These are phyloP conservation scores for Candida montana DNA, from an alignment of 805 yeast species.

Conservation along the genomic window DNA sequence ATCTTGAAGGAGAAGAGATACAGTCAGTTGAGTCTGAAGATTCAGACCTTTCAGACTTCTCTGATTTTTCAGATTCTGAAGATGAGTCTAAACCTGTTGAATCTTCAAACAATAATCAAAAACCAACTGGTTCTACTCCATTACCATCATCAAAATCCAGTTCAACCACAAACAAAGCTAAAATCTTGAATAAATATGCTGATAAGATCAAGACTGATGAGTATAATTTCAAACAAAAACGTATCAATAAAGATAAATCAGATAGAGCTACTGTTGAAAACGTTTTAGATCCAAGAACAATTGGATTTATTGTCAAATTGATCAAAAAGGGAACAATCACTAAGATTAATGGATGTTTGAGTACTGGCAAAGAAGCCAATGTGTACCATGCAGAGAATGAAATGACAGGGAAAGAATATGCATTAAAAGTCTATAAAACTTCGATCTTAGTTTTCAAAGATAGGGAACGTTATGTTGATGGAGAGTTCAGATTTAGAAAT, in stretches of 20 bases:
- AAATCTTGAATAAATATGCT: constrained; percentile 56
- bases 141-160: constrained; percentile 1
- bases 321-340: constrained; percentile 80
- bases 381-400: constrained; percentile 74
- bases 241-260: constrained; percentile 72
- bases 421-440: constrained; percentile 93
- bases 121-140: background rate
- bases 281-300: constrained; percentile 91
- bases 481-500: constrained; percentile 89
- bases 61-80: constrained; percentile 10
- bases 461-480: constrained; percentile 91
- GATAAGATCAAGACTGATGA: constrained; percentile 62
- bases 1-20: background rate
- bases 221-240: constrained; percentile 47
- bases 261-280: constrained; percentile 96
- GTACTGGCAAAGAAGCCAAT: constrained; percentile 99
- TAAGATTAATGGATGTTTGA: constrained; percentile 85
- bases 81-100: background rate
- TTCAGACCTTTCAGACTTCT: constrained; percentile 9
- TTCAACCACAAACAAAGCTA: constrained; percentile 33
- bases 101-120: background rate
- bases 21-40: background rate
- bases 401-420: constrained; percentile 50
- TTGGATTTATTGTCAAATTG: constrained; percentile 73
- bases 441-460: constrained; percentile 96